Conservation (phyloP, 2,329 filamentous ascomycete species). For the Escovopsis sp. region DNA sequence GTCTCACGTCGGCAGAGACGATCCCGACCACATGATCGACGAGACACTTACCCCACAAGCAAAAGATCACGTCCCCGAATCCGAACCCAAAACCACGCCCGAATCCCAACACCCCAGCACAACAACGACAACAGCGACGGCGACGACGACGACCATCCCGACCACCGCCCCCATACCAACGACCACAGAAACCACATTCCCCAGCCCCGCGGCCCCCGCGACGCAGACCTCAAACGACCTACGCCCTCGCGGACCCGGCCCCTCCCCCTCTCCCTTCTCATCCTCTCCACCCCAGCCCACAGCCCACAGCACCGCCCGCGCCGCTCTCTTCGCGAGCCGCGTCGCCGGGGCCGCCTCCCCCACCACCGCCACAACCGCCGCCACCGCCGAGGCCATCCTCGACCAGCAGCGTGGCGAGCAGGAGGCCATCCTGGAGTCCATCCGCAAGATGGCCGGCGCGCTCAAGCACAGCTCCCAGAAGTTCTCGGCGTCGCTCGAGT, state of each 20-base stretch:
- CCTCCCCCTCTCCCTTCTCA: conserved; percentile 7
- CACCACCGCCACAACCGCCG: conserved; percentile 28
- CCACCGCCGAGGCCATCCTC: conserved; percentile 55
- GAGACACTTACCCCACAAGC: conserved; percentile 5
- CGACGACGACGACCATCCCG: conserved; percentile 3
- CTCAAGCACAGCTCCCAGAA: conserved; percentile 61
- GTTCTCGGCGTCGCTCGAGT: conserved; percentile 57
- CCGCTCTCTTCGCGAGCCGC: conserved; percentile 28
- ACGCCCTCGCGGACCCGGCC: conserved; percentile 16
- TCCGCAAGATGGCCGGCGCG: conserved; percentile 64
- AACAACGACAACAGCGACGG: conserved; percentile 18
- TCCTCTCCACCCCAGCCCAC: conserved; percentile 5
- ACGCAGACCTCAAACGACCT: conserved; percentile 21
- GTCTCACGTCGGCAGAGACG: conserved; percentile 11
- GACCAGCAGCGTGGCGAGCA: conserved; percentile 69
- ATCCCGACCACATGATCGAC: conserved; percentile 9
- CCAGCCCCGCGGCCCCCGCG: conserved; percentile 7
- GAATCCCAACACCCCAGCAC: no score
- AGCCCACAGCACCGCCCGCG: conserved; percentile 23
- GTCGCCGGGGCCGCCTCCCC: conserved; percentile 20
- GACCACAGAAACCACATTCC: conserved; percentile 6
- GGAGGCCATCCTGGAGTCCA: conserved; percentile 63
- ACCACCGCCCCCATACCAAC: conserved; percentile 1
- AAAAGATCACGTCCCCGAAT: no score
- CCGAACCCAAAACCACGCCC: no score